Evolutionary conservation across 2,329 filamentous ascomycete genomes (phyloP).

Genomic region (Fusarium sp.): DNA sequence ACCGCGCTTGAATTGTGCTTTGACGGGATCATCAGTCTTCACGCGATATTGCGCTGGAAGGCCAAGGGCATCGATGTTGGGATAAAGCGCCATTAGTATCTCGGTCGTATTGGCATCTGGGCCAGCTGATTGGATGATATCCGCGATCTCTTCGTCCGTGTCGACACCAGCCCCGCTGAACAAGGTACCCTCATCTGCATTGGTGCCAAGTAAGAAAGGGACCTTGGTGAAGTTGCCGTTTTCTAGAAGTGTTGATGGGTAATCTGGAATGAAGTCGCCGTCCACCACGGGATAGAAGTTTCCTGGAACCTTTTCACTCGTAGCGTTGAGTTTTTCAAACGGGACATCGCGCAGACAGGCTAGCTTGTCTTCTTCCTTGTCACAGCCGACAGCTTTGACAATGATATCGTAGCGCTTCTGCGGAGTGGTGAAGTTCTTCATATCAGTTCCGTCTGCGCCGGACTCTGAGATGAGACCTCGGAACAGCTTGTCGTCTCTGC

Average conservation of each 20-base stretch:
- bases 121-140: conserved; percentile 9
- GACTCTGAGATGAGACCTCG: conserved; percentile 66
- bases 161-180: conserved; percentile 65
- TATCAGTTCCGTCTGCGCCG: conserved; percentile 55
- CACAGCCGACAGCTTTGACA: conserved; percentile 45
- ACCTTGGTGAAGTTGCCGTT: conserved; percentile 74
- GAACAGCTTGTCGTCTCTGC: conserved; percentile 68
- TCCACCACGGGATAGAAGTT: conserved; percentile 51
- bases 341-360: conserved; percentile 50
- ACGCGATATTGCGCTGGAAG: conserved; percentile 35
- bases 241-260: conserved; percentile 66
- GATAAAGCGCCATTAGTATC: conserved; percentile 39
- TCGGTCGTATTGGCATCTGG: conserved; percentile 28
- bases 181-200: conserved; percentile 74
- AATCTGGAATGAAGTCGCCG: conserved; percentile 56
- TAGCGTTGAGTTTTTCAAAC: conserved; percentile 42
- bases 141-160: conserved; percentile 23
- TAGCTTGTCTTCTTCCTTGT: conserved; percentile 44
- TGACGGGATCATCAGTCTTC: conserved; percentile 25
- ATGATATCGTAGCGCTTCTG: conserved; percentile 43
- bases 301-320: conserved; percentile 21
- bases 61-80: conserved; percentile 42
- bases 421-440: conserved; percentile 33
- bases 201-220: conserved; percentile 73
- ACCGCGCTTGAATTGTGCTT: conserved; percentile 65